Conservation (phyloP, 305 asterid species). For the Solanum hybrid region DNA sequence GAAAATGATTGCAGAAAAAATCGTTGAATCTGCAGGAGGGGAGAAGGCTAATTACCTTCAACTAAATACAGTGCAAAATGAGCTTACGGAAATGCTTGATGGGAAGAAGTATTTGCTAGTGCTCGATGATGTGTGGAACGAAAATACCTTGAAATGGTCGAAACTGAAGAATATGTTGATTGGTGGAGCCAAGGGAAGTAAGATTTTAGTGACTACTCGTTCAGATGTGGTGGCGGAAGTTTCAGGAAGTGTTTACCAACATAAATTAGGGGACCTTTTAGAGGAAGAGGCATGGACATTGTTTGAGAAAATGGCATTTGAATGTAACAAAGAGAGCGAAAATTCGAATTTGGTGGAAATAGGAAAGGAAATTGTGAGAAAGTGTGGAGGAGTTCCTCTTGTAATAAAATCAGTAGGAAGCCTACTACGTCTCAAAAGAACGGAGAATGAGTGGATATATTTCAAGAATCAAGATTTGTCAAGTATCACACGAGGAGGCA, state of each 20-base stretch:
- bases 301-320: neutral
- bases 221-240: neutral
- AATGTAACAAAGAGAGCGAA: neutral
- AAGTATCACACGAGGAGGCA: neutral
- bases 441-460: neutral
- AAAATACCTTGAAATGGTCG: neutral
- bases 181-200: neutral
- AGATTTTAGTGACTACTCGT: neutral
- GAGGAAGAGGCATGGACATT: neutral
- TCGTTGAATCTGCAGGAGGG: neutral
- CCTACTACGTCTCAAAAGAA: neutral
- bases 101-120: neutral
- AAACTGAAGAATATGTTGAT: neutral
- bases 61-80: neutral
- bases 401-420: neutral
- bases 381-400: neutral
- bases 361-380: neutral
- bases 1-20: neutral
- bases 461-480: constrained; percentile 1
- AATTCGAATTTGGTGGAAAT: neutral
- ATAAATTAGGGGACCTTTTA: neutral
- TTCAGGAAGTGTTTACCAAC: neutral
- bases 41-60: neutral
- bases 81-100: neutral
- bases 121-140: neutral